A percentile compares a stretch with the other conserved stretches of the same genome.
phyloP scores from a whole-genome alignment of 1,284 basidiomycete species.

The Melampsora americana region DNA sequence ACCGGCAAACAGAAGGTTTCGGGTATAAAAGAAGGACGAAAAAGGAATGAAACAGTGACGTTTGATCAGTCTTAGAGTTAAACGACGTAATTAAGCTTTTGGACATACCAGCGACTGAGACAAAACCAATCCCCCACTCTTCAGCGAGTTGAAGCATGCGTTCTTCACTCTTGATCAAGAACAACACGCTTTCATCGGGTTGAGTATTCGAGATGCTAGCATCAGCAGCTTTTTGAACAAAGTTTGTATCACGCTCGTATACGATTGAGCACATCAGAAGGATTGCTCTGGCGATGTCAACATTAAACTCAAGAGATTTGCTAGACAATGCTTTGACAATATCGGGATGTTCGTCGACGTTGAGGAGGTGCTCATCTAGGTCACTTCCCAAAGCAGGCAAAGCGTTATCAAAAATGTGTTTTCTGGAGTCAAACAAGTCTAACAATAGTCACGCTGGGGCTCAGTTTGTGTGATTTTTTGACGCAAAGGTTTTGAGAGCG shows the following conservation, averaged over 20 bases:
- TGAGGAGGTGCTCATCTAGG: not conserved
- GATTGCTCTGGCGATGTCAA: conserved; percentile 16
- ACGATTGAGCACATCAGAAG: conserved; percentile 32
- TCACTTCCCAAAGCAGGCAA: not conserved
- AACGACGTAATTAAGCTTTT: not conserved
- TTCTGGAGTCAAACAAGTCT: conserved; percentile 2
- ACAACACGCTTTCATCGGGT: not conserved
- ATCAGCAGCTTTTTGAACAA: conserved; percentile 11
- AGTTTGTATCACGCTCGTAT: conserved; percentile 17
- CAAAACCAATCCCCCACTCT: conserved; percentile 18
- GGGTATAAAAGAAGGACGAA: not conserved
- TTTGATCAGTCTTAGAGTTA: not conserved
- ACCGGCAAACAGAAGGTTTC: not conserved
- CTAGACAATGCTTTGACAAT: not conserved
- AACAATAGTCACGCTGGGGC: not conserved
- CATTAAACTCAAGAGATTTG: conserved; percentile 1
- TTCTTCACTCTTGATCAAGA: conserved; percentile 23
- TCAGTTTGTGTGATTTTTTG: not conserved
- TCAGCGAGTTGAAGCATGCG: not conserved
- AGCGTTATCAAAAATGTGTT: not conserved
- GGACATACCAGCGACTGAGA: conserved; percentile 28
- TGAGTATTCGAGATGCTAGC: not conserved
- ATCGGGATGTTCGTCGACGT: not conserved
- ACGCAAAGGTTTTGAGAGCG: not conserved
- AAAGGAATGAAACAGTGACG: not conserved